Evolutionary conservation across 1,284 basidiomycete genomes (phyloP).

Genomic region (Entoloma clypeatum): DNA sequence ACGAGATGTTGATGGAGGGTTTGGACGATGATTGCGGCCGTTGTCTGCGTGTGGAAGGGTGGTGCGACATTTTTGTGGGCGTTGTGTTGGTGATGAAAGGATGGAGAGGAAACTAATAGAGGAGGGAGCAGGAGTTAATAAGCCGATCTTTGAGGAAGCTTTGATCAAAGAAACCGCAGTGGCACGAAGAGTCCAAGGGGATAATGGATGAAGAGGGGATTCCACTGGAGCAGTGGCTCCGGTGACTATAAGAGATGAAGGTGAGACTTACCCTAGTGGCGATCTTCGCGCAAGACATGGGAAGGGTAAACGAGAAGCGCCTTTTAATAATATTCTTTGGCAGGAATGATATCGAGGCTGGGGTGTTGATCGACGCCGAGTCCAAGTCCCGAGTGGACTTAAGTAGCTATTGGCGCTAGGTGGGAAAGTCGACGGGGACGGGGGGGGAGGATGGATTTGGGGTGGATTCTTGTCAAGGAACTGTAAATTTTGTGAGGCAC

Average conservation of each 20-base stretch:
- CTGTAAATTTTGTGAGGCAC: too few relatives aligned
- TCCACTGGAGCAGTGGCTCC: too few relatives aligned
- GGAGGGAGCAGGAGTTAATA: conserved; percentile 3
- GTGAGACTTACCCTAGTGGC: conserved; percentile 29
- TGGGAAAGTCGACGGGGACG: too few relatives aligned
- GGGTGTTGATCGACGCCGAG: too few relatives aligned
- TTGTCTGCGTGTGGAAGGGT: conserved; percentile 17
- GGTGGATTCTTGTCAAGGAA: too few relatives aligned
- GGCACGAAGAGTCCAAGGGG: too few relatives aligned
- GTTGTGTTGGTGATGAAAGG: conserved; percentile 17
- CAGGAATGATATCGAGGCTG: conserved; percentile 13
- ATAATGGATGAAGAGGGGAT: conserved; percentile 8
- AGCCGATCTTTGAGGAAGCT: conserved; percentile 2
- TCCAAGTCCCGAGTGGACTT: too few relatives aligned
- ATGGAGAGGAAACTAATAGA: conserved; percentile 12
- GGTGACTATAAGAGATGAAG: too few relatives aligned
- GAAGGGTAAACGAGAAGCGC: conserved; percentile 13
- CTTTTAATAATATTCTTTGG: conserved; percentile 17
- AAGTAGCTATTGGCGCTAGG: too few relatives aligned
- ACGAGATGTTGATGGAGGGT: too few relatives aligned
- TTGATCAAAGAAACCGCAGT: too few relatives aligned
- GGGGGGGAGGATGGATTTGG: too few relatives aligned
- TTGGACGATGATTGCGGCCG: conserved; percentile 16
- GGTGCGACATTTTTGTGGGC: conserved; percentile 20
- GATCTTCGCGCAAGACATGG: conserved; percentile 33